Evolutionary conservation across 768 basidiomycete species (phyloP), one percentile per base, ranked within the genome.

Genomic region (Mycena floridula): DNA sequence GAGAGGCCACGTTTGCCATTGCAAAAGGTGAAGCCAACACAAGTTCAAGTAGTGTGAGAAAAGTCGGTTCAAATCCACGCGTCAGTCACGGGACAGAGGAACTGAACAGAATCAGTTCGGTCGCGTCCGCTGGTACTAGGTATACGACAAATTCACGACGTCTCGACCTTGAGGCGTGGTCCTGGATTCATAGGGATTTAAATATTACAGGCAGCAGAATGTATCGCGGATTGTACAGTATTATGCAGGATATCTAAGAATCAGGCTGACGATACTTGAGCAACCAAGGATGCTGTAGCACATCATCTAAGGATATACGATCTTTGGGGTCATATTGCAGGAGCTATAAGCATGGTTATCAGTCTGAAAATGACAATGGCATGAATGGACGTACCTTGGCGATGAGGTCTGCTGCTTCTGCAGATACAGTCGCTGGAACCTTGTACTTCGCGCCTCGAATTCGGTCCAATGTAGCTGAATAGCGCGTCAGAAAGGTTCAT

Each of bases 231-330:
- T n/a, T n/a, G n/a, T n/a, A n/a, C n/a, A n/a, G n/a, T n/a, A n/a
- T n/a, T n/a, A n/a, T n/a, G n/a, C n/a, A n/a, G n/a, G n/a, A n/a
- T n/a, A n/a, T n/a, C n/a, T n/a, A n/a, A n/a, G n/a, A n/a, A n/a
- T n/a, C n/a, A n/a, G n/a, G n/a, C n/a, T n/a, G 73, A 25, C 82
- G 68, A 50, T 85, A 73, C 55, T 73, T 84, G 21, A 81, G 64
- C 38, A 97, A 85, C 91, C 94, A 97, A 8, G 91, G 90, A 57
- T 95, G 93, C 3, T 69, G 69, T 21, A 82, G 69, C 23, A 91
- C 93, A 13, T 91, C 82, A 1, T 65, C 60, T 21, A 96, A 72
- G 0, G 91, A 69, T 13, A 97, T 52, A 4, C 94, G 80, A 45
- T 84, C 76, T 52, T 82, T 74, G 1, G 92, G 88, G 20, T 89